A percentile compares a stretch with the other conserved stretches of the same genome.
Conservation (phyloP, 1,284 basidiomycete species). For the Farysia itapuensis region DNA sequence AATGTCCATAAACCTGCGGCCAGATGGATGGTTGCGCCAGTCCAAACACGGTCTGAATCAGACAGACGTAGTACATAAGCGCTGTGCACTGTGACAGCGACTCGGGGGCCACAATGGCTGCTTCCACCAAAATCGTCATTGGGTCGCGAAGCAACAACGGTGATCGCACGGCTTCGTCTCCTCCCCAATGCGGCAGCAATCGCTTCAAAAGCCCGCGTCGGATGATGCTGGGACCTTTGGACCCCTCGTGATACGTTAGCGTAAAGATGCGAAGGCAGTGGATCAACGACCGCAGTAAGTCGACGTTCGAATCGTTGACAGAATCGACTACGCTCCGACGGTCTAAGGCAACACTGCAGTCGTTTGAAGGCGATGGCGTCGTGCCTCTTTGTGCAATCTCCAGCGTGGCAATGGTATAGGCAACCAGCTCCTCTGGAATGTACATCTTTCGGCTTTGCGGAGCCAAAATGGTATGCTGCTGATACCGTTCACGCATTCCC, state of each 20-base stretch:
- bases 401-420: slow-evolving; percentile 57
- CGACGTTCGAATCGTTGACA: slow-evolving; percentile 38
- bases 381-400: slow-evolving; percentile 52
- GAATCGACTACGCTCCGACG: slow-evolving; percentile 34
- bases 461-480: slow-evolving; percentile 49
- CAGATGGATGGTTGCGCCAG: slow-evolving; percentile 55
- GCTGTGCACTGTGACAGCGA: slow-evolving; percentile 52
- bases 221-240: slow-evolving; percentile 33
- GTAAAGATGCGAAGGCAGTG: slow-evolving; percentile 40
- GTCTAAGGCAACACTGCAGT: slow-evolving; percentile 16
- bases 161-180: slow-evolving; percentile 51
- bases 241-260: slow-evolving; percentile 24
- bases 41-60: slow-evolving; percentile 57
- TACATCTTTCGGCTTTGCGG: slow-evolving; percentile 50
- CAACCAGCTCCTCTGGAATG: slow-evolving; percentile 55
- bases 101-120: slow-evolving; percentile 50
- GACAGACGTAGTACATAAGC: slow-evolving; percentile 56
- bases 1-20: slow-evolving; percentile 42
- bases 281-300: slow-evolving; percentile 48
- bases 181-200: slow-evolving; percentile 57
- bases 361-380: slow-evolving; percentile 32
- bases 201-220: slow-evolving; percentile 56
- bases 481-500: slow-evolving; percentile 30
- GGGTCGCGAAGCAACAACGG: slow-evolving; percentile 55
- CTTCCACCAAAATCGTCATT: slow-evolving; percentile 55